phyloP scores from a whole-genome alignment of 2,329 filamentous ascomycete genomes.

The Neonectria magnoliae region DNA sequence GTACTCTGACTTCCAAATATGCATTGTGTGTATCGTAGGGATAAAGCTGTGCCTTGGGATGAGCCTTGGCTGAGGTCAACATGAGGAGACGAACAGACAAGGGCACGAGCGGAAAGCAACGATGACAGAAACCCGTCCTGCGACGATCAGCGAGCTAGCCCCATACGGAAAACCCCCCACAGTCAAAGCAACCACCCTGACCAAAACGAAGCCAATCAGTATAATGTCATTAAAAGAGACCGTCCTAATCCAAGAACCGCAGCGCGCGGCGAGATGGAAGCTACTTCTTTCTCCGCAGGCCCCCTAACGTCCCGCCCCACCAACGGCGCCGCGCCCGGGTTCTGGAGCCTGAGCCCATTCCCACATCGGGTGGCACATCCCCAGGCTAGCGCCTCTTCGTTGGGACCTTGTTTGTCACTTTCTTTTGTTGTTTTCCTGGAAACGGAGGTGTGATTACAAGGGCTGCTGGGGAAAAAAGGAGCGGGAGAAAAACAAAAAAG shows the following conservation, averaged over 20 bases:
- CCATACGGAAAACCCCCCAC: background rate
- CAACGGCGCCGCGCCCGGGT: constrained; percentile 7
- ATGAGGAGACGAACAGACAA: background rate
- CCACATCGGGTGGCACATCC: background rate
- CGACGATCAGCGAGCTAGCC: background rate
- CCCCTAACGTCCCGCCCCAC: constrained; percentile 4
- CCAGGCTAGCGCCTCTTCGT: background rate
- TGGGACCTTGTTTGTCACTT: background rate
- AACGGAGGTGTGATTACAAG: no score
- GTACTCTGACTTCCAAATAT: no score
- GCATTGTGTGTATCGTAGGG: no score
- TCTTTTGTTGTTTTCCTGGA: background rate
- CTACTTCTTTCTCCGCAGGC: background rate
- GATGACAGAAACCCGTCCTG: constrained; percentile 17
- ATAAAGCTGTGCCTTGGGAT: constrained; percentile 6
- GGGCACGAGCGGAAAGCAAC: background rate
- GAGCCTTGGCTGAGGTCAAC: background rate
- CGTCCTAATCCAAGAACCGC: constrained; percentile 4
- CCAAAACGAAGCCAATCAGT: background rate
- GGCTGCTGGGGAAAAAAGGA: background rate
- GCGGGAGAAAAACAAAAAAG: background rate
- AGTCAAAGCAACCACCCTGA: background rate
- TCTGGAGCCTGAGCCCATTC: constrained; percentile 16
- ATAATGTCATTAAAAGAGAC: constrained; percentile 6
- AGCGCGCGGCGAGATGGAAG: background rate